Percentiles rank a stretch among this genome's conserved stretches.
These are phyloP conservation scores for Paraphaeosphaeria minitans DNA, from an alignment of 2,329 filamentous ascomycete species.

Conservation along the genomic window DNA sequence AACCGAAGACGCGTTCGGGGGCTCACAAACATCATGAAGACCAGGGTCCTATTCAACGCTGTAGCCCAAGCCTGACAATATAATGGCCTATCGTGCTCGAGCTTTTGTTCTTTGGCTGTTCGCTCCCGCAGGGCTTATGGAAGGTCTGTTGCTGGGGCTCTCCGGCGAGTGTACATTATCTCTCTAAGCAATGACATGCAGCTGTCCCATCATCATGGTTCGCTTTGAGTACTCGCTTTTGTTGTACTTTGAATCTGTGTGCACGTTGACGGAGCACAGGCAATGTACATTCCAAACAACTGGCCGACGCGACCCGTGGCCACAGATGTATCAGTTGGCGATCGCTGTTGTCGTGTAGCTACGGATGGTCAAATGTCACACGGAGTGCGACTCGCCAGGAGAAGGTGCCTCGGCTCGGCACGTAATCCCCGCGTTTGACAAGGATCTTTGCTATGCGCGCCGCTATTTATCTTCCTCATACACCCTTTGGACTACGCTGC, in stretches of 20 bases:
- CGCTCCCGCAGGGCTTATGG: not conserved
- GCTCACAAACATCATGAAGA: not conserved
- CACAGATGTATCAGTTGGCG: not conserved
- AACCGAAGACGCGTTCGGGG: not conserved
- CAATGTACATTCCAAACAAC: not conserved
- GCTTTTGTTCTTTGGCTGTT: not conserved
- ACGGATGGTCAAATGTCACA: not conserved
- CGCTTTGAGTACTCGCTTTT: not conserved
- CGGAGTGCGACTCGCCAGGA: not conserved
- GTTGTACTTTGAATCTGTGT: not conserved
- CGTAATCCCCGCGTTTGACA: slow-evolving; percentile 23
- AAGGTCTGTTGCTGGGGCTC: not conserved
- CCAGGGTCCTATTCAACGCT: not conserved
- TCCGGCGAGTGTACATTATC: slow-evolving; percentile 16
- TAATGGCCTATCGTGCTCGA: not conserved
- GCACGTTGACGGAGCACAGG: slow-evolving; percentile 1
- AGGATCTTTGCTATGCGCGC: slow-evolving; percentile 21
- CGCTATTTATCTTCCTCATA: slow-evolving; percentile 37
- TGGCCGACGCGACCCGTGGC: not conserved
- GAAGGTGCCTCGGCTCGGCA: slow-evolving; percentile 26
- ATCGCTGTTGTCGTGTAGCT: not conserved
- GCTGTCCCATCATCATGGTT: slow-evolving; percentile 3
- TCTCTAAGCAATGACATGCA: slow-evolving; percentile 14
- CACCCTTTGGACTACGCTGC: slow-evolving; percentile 20
- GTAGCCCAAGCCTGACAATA: too few relatives aligned